Evolutionary conservation across 208 protist genomes (phyloP).

Genomic region (Trichomonas vaginalis): DNA sequence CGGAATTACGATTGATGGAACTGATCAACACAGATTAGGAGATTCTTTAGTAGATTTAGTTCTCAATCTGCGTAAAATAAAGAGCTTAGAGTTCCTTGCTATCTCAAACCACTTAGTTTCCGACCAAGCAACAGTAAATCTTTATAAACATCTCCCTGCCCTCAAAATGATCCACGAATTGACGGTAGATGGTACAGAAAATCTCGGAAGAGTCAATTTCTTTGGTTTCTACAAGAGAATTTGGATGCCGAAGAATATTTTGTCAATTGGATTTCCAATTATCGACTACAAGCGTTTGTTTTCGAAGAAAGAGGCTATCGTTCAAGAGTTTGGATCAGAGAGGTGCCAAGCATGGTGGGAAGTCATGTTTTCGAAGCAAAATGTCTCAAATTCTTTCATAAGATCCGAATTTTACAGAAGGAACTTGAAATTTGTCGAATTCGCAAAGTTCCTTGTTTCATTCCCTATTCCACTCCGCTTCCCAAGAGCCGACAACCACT

Average conservation of each 20-base stretch:
- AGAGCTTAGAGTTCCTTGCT: not conserved
- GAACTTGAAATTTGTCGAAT: not conserved
- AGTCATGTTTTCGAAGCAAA: not conserved
- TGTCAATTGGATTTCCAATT: not conserved
- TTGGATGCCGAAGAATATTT: not conserved
- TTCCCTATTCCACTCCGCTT: not conserved
- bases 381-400: not conserved
- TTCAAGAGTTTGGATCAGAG: not conserved
- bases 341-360: not conserved
- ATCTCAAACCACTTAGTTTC: not conserved
- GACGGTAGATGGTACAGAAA: not conserved
- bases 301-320: not conserved
- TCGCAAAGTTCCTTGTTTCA: not conserved
- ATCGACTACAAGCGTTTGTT: not conserved
- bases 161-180: not conserved
- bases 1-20: not conserved
- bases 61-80: not conserved
- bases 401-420: not conserved
- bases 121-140: not conserved
- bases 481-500: not conserved
- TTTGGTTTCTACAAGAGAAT: not conserved
- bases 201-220: not conserved
- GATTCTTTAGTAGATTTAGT: not conserved
- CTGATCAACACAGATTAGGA: not conserved
- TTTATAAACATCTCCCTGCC: not conserved